Evolutionary conservation across 1,284 basidiomycete species (phyloP), one percentile per base, ranked within the genome.

Genomic region (Trichosporon faecale): DNA sequence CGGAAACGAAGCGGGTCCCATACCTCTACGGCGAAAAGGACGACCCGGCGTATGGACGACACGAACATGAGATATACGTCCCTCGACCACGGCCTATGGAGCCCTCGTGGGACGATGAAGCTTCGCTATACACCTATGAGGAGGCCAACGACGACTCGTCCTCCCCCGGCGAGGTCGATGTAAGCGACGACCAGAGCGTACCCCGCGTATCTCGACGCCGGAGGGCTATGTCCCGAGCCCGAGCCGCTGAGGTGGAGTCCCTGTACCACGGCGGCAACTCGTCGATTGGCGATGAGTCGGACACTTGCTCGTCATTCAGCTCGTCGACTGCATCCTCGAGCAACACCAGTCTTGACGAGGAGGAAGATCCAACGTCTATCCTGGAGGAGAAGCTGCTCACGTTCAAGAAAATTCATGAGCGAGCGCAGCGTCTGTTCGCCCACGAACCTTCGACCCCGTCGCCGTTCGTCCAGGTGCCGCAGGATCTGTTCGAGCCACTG

Each of bases 1-100:
- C 75, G 21, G 78, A 85, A 18, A 94, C 92, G 2, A 86, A 86
- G 25, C 87, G 94, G 71, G 88, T 89, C 3, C 85, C 85, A 74
- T 85, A 85, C 71, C 84, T 94, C 76, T 88, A 91, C 65, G 60
- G 68, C 46, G 80, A 80, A 29, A 60, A 52, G 12, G 74, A 72
- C 12, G 70, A 76, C 25, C 63, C 52, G 4, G 69, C 67, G 25
- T 65, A 70, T 27, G 74, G 72, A 0, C 69, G 70, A 0, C 76
- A 81, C 65, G 60, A 70, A n/a, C 60, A 79, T 57, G 74, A 73
- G 8, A 68, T 79, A 3, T 81, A 78, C 69, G 68, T 80, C 3
- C 80, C 80, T 0, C 66, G 67, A 0, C 81, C 80, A 1, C 64
- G 60, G 8, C 60, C 33, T 2, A 49, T 60, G 0, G 64, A 61